Evolutionary conservation across 768 basidiomycete species (phyloP).

Genomic region (Lepiota subincarnata): DNA sequence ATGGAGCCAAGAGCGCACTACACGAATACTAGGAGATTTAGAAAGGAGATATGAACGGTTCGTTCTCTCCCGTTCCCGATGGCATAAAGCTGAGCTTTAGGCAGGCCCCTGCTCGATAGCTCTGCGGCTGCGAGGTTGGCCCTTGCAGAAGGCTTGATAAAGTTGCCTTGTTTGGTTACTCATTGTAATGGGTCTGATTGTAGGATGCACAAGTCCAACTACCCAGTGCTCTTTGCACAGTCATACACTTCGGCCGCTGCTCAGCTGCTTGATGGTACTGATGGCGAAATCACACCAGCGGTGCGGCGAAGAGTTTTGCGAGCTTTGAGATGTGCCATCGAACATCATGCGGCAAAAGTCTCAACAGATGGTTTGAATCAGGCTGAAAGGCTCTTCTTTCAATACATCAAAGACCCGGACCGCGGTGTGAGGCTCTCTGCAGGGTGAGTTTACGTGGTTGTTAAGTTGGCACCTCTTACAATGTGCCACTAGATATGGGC

Average conservation of each 20-base stretch:
- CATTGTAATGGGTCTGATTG: conserved; percentile 30
- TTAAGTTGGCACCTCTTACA: not conserved
- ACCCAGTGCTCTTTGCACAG: conserved; percentile 24
- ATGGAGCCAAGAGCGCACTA: conserved; percentile 37
- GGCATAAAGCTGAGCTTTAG: not conserved
- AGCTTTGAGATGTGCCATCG: conserved; percentile 36
- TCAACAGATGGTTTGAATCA: conserved; percentile 27
- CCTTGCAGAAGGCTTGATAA: conserved; percentile 28
- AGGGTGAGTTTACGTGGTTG: conserved; percentile 46
- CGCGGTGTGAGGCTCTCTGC: conserved; percentile 61
- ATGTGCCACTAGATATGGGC: conserved; percentile 35
- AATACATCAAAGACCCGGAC: conserved; percentile 49
- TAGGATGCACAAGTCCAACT: conserved; percentile 18
- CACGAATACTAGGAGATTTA: conserved; percentile 45
- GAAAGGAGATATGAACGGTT: conserved; percentile 39
- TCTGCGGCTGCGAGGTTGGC: conserved; percentile 27
- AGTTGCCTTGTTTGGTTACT: conserved; percentile 34
- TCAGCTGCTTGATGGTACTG: conserved; percentile 43
- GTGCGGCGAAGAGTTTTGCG: conserved; percentile 43
- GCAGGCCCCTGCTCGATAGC: conserved; percentile 33
- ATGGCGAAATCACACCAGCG: conserved; percentile 39
- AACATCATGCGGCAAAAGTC: conserved; percentile 32
- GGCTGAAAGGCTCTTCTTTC: conserved; percentile 28
- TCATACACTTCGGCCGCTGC: conserved; percentile 32
- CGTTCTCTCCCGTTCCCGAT: conserved; percentile 7